Percentiles rank a stretch among this genome's conserved stretches.
Conservation (phyloP, 78 protist genomes). For the Cavenderia fasciculata region DNA sequence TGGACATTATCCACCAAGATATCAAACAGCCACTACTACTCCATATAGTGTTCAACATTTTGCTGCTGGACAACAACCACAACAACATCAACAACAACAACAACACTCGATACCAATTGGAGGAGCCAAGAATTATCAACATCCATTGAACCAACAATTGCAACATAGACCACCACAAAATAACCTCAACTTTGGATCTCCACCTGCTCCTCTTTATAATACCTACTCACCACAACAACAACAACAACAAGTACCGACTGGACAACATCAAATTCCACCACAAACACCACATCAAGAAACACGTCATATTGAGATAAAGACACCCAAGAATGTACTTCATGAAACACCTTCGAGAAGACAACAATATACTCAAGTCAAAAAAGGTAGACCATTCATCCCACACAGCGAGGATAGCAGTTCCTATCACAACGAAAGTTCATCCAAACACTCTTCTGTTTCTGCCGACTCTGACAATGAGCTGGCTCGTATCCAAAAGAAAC, state of each 20-base stretch:
- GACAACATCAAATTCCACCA: not conserved
- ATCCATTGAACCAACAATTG: too few species aligned
- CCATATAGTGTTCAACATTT: not conserved
- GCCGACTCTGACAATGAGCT: too few species aligned
- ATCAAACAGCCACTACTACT: too few species aligned
- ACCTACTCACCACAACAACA: not conserved
- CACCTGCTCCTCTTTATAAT: too few species aligned
- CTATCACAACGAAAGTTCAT: not conserved
- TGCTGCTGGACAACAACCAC: not conserved
- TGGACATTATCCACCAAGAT: too few species aligned
- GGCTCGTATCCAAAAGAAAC: too few species aligned
- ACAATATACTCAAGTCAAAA: constrained; percentile 4
- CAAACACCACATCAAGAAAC: not conserved
- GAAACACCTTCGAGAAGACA: not conserved
- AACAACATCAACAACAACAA: not conserved
- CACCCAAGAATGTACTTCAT: too few species aligned
- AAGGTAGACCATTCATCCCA: constrained; percentile 15
- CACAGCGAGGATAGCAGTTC: not conserved
- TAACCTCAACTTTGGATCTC: too few species aligned
- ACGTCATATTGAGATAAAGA: too few species aligned
- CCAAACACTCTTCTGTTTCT: too few species aligned
- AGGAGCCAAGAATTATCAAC: too few species aligned
- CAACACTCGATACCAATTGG: not conserved
- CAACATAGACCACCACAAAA: too few species aligned
- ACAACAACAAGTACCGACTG: not conserved